Base-by-base conservation (phyloP, 1,284 basidiomycete genomes). In the Cryptococcus deneoformans region DNA sequence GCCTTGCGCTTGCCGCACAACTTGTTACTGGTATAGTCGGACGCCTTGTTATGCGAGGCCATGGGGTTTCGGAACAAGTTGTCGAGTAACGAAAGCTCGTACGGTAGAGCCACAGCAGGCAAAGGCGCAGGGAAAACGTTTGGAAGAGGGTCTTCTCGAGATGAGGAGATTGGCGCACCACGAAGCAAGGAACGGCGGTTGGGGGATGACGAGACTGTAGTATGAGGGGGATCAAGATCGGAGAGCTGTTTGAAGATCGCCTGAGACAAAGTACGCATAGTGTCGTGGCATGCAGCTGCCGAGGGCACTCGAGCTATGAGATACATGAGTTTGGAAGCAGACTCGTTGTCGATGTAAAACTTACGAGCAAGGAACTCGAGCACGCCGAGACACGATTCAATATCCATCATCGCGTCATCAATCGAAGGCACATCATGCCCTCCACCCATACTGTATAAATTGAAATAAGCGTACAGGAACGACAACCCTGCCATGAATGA, bases 21-120 rank as follows among this genome's bases (percentile, higher is more conserved):
- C 42, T 63, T 55, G 54, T 61, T 59, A 16, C 45, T 53, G 24
- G 62, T 77, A 56, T 76, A 77, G n/a, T 75, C 76, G 9, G 71
- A 74, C 7, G 75, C 74, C 62, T 77, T 77, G 51, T 72, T 71
- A 58, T 78, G 76, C 42, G 69, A 65, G 2, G 70, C 68, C 68
- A 77, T 72, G 10, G 78, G 78, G 65, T 79, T 78, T 43, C 77
- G 57, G 64, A 79, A 79, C 36, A 79, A 69, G 59, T 78, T 76
- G 63, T 79, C 78, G 39, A 79, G 68, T 1, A 78, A 60, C 0
- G 69, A 69, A n/a, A 79, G 66, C 60, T 79, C 78, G 62, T 75
- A 77, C 0, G 78, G 78, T 2, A 79, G 60, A 0, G 69, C 65
- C 1, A 76, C 66, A 8, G 71, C 62, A 0, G 77, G 76, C 0